These are phyloP conservation scores for Trichoderma harzianum DNA, from an alignment of 2,329 filamentous ascomycete genomes.

Conservation along the genomic window DNA sequence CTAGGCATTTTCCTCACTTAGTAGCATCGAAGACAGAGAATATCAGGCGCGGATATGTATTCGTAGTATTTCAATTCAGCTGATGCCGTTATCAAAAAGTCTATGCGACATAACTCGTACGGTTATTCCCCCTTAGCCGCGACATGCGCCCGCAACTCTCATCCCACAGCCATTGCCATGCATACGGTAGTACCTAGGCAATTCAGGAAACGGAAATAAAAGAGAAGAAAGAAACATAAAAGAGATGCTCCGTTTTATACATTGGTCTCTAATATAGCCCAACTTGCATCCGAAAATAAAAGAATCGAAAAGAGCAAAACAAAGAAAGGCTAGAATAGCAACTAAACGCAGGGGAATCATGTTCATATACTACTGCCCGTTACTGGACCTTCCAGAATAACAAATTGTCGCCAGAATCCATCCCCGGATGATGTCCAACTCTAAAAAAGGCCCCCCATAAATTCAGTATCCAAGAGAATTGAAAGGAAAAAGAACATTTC, in stretches of 20 bases:
- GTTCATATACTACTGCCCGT: neutral
- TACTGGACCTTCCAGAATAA: neutral
- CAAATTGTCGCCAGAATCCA: neutral
- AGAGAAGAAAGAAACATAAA: neutral
- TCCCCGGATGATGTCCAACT: neutral
- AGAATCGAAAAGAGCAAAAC: neutral
- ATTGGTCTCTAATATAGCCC: neutral
- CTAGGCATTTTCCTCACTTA: neutral
- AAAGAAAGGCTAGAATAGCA: neutral
- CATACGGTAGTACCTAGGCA: neutral
- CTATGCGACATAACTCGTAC: neutral
- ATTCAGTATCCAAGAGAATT: neutral
- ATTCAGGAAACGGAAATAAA: neutral
- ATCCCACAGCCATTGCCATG: neutral
- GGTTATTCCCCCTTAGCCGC: neutral
- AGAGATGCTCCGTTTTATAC: neutral
- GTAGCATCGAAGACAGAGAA: neutral
- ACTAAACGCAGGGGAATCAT: constrained; percentile 4
- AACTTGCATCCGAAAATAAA: neutral
- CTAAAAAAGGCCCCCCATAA: neutral
- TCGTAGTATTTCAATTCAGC: neutral
- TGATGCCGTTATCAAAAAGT: neutral
- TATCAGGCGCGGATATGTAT: neutral
- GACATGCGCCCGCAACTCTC: neutral
- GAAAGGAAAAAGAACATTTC: neutral